Evolutionary conservation across 2,329 filamentous ascomycete species (phyloP), one percentile per base, ranked within the genome.

Genomic region (Fusarium goolgardi): DNA sequence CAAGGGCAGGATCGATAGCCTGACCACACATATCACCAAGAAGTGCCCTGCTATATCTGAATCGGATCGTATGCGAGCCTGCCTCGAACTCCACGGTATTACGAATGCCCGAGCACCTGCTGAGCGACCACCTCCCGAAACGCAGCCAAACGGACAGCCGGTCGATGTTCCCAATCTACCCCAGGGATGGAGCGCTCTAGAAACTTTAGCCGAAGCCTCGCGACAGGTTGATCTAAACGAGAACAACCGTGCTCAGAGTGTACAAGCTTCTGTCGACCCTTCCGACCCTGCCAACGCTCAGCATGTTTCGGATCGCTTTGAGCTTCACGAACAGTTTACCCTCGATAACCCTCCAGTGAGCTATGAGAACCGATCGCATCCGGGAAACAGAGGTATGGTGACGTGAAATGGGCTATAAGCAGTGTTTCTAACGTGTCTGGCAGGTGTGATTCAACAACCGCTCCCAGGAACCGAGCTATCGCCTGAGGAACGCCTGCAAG

Each of bases 121-220:
- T 39, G 76, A 78, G 45, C 73, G 77, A 59, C 70, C 72, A 15
- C 74, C 71, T 25, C 71, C 69, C 41, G 73, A 73, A 53, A 61
- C 59, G 31, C 75, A 74, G 44, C 61, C 69, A 11, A 76, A 72
- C 25, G 81, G 69, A 13, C 79, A 75, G 44, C 46, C 71, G 6
- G 59, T 72, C 4, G 69, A 72, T 29, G 57, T 75, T 9, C 69
- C 63, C 45, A 78, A 81, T 23, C 73, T 83, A 10, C 82, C 84
- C 2, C 86, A 88, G 69, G 88, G 88, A 69, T 93, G 93, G 84
- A 93, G 92, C 64, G 92, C 92, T 3, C 83, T 97, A 37, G 92
- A 96, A 76, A 94, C 94, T 7, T 84, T 97, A 23, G 94, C 94
- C 32, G 94, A 97, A 79, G 94, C 94, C 1, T 96, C 94, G 50